Evolutionary conservation across 2,329 filamentous ascomycete species (phyloP).

Genomic region (Fusarium sp.): DNA sequence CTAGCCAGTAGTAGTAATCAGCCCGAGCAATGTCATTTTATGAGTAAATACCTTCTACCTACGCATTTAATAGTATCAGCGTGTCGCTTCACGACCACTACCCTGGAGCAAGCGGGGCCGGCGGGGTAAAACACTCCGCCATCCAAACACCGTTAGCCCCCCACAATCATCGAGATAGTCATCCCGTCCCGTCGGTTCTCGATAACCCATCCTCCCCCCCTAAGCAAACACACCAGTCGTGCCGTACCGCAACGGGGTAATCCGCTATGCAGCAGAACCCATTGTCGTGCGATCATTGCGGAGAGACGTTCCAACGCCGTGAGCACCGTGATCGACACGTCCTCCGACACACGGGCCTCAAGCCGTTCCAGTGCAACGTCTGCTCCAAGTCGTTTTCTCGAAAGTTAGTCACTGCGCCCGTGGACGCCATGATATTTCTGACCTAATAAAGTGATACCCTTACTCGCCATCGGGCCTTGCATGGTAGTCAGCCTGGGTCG

Average conservation of each 20-base stretch:
- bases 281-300: background rate
- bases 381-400: background rate
- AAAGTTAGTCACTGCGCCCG: background rate
- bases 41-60: accelerated
- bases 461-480: background rate
- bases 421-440: background rate
- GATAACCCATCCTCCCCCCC: no score
- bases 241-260: background rate
- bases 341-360: background rate
- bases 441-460: background rate
- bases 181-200: background rate
- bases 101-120: background rate
- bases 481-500: background rate
- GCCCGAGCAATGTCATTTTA: accelerated
- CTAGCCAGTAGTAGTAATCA: accelerated
- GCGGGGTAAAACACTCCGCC: background rate
- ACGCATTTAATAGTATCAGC: background rate
- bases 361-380: background rate
- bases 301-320: background rate
- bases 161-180: background rate
- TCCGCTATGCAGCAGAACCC: background rate
- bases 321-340: slow-evolving; percentile 7
- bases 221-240: accelerated
- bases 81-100: accelerated
- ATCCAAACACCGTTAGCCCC: background rate